Evolutionary conservation across 2,329 filamentous ascomycete species (phyloP).

Genomic region (Epichloe scottii): DNA sequence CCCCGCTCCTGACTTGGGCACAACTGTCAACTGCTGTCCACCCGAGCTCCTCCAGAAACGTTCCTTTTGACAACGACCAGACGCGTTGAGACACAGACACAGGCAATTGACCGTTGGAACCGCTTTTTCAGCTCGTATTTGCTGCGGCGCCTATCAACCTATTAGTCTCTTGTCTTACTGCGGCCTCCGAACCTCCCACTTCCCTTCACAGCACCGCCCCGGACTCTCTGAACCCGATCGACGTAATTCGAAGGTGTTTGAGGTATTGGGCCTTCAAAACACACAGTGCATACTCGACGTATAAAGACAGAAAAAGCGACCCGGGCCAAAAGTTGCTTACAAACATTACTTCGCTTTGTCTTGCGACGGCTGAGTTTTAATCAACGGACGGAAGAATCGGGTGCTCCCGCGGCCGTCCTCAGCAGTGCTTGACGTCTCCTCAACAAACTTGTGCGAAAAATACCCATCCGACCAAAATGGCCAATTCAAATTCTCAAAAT

Average conservation of each 20-base stretch:
- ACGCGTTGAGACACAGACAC: neutral
- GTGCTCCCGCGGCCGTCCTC: neutral
- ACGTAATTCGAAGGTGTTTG: neutral
- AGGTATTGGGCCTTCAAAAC: neutral
- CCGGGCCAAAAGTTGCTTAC: too few relatives aligned
- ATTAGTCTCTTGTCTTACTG: neutral
- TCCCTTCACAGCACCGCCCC: neutral
- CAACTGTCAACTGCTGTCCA: neutral
- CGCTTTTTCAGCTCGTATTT: constrained; percentile 1
- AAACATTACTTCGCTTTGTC: too few relatives aligned
- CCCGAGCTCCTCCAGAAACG: neutral
- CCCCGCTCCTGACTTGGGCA: constrained; percentile 2
- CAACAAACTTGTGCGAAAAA: neutral
- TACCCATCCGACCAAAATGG: constrained; percentile 22
- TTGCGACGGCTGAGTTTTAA: too few relatives aligned
- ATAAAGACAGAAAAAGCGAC: neutral
- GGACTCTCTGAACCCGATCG: neutral
- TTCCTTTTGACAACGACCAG: neutral
- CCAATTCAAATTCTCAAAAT: constrained; percentile 35
- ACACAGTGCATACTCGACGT: neutral
- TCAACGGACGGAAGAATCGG: too few relatives aligned
- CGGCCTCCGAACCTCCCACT: neutral
- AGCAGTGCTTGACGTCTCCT: too few relatives aligned
- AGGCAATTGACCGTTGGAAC: neutral
- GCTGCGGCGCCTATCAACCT: neutral